Percentiles rank a stretch among this genome's conserved stretches.
Evolutionary conservation across 2,329 filamentous ascomycete genomes (phyloP).

Genomic region (Claviceps spartinae): DNA sequence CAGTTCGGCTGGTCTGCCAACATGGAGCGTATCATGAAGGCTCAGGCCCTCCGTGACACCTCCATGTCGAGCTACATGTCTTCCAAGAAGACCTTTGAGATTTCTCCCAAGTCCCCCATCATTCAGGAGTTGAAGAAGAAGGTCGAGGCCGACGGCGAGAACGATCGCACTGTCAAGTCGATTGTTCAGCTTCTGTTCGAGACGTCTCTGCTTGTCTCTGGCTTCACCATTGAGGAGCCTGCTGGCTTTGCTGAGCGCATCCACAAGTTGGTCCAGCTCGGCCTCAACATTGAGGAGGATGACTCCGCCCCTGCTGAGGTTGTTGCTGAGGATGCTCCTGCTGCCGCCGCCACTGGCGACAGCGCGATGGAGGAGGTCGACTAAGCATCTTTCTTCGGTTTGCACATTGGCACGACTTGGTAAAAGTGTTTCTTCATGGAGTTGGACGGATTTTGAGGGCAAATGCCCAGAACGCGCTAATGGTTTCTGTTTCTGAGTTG

Average conservation of each 20-base stretch:
- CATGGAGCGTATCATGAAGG: conserved; percentile 99
- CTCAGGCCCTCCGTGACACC: conserved; percentile 97
- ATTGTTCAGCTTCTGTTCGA: conserved; percentile 98
- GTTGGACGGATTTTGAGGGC: conserved; percentile 26
- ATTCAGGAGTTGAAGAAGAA: conserved; percentile 99
- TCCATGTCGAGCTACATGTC: conserved; percentile 99
- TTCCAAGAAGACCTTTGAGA: conserved; percentile 99
- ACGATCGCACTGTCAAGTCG: conserved; percentile 97
- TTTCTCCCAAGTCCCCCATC: conserved; percentile 96
- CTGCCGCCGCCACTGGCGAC: conserved; percentile 55
- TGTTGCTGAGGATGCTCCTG: conserved; percentile 40
- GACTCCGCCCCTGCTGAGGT: conserved; percentile 56
- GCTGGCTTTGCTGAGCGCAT: conserved; percentile 97
- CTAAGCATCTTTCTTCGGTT: conserved; percentile 38
- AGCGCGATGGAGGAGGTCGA: conserved; percentile 99
- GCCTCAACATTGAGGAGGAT: conserved; percentile 91
- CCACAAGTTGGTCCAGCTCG: conserved; percentile 97
- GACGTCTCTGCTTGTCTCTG: conserved; percentile 95
- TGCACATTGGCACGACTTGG: conserved; percentile 21
- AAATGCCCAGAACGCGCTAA: conserved; percentile 17
- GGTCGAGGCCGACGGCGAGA: conserved; percentile 94
- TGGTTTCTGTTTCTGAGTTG: conserved; percentile 13
- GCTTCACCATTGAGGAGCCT: conserved; percentile 99
- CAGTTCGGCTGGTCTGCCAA: conserved; percentile 99
- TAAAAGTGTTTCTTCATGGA: conserved; percentile 25